Evolutionary conservation across 345 rosid genomes (phyloP).

Genomic region (Gossypium longicalyx): DNA sequence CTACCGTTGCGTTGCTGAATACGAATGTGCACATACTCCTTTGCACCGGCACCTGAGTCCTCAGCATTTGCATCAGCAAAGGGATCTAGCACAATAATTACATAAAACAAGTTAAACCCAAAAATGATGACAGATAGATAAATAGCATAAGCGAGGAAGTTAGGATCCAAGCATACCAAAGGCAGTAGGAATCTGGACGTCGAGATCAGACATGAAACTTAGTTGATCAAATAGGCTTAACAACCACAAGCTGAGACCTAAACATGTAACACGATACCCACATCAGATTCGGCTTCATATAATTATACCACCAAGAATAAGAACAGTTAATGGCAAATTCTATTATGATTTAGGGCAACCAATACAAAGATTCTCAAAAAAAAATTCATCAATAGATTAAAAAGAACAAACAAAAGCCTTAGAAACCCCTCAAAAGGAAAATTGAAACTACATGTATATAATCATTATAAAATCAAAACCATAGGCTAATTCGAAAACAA

Average conservation of each 20-base stretch:
- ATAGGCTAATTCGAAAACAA: neutral
- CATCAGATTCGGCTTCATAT: neutral
- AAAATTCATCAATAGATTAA: neutral
- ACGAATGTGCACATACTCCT: slow-evolving; percentile 8
- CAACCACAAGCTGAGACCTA: neutral
- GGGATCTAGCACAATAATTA: neutral
- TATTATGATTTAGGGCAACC: neutral
- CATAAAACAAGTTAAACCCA: neutral
- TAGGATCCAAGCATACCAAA: slow-evolving; percentile 1
- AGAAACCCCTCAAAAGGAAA: neutral
- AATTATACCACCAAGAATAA: neutral
- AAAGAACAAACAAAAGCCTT: neutral
- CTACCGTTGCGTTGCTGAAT: slow-evolving; percentile 3
- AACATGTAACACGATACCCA: neutral
- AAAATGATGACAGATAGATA: neutral
- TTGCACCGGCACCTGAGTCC: neutral
- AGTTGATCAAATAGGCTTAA: neutral
- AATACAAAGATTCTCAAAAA: neutral
- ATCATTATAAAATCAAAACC: neutral
- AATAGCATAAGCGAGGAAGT: neutral
- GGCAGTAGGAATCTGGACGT: neutral
- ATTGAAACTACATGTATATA: neutral
- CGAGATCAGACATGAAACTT: slow-evolving; percentile 4
- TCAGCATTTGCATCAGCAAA: slow-evolving; percentile 7
- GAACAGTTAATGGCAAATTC: neutral